Conservation (phyloP, 176 grass and related monocot genomes). For the Aegilops bicornis region DNA sequence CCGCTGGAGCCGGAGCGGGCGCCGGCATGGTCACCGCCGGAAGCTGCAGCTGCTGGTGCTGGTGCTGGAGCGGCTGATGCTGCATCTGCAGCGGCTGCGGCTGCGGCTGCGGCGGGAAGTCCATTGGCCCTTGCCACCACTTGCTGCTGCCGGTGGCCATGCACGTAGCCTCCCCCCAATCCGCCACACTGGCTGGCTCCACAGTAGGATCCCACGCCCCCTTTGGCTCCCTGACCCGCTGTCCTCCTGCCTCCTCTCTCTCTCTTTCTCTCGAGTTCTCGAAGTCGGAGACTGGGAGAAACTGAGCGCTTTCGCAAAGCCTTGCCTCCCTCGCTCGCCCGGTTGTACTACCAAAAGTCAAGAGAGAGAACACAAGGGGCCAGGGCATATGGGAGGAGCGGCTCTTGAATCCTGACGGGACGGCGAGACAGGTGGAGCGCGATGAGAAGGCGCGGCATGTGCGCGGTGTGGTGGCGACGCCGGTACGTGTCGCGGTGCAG, state of each 20-base stretch:
- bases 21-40: background rate
- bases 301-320: constrained; percentile 2
- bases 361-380: background rate
- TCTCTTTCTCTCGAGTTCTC: constrained; percentile 33
- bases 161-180: constrained; percentile 33
- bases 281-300: background rate
- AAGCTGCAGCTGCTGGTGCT: background rate
- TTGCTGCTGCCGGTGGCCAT: constrained; percentile 62
- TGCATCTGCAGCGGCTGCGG: background rate
- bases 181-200: constrained; percentile 10
- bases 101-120: constrained; percentile 41
- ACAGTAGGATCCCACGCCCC: constrained; percentile 12
- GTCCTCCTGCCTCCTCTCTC: background rate
- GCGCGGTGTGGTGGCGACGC: constrained; percentile 13
- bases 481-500: constrained; percentile 30
- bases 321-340: background rate
- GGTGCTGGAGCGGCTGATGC: background rate
- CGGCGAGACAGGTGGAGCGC: constrained; percentile 32
- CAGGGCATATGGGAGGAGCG: background rate
- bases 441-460: constrained; percentile 28
- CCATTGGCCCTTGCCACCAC: constrained; percentile 53
- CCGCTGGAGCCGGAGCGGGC: no score
- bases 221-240: background rate
- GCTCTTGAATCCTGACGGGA: constrained; percentile 13
- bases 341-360: constrained; percentile 1